phyloP scores from a whole-genome alignment of 1,284 basidiomycete genomes.

The Ustilago sp. region DNA sequence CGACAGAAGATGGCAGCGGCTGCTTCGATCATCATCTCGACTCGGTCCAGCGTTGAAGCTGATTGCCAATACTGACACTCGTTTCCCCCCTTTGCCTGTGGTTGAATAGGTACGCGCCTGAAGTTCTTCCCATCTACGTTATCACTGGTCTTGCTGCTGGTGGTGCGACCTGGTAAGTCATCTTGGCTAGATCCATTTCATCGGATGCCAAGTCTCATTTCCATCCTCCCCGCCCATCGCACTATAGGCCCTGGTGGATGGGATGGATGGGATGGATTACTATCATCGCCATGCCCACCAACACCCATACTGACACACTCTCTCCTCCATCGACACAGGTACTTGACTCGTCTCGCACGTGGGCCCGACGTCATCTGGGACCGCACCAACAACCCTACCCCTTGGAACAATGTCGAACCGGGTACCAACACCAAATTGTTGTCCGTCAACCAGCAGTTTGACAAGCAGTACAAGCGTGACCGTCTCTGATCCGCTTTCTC shows the following conservation, averaged over 20 bases:
- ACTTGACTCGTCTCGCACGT: constrained; percentile 60
- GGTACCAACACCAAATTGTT: constrained; percentile 66
- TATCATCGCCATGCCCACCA: too few relatives aligned
- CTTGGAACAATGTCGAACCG: constrained; percentile 65
- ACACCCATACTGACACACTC: too few relatives aligned
- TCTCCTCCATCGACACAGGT: constrained; percentile 26
- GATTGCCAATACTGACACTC: neutral
- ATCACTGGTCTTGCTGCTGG: constrained; percentile 62
- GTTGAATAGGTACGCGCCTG: constrained; percentile 47
- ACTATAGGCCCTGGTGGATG: too few relatives aligned
- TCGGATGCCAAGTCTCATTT: too few relatives aligned
- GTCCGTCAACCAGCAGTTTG: constrained; percentile 61
- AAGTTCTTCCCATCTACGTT: constrained; percentile 63
- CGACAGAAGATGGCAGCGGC: neutral
- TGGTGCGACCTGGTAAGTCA: constrained; percentile 63
- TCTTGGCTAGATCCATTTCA: neutral
- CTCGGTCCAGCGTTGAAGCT: too few relatives aligned
- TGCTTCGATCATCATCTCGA: too few relatives aligned
- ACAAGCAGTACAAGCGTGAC: constrained; percentile 65
- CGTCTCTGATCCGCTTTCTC: constrained; percentile 43
- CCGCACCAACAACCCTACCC: constrained; percentile 67
- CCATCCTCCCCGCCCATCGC: too few relatives aligned
- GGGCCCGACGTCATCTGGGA: constrained; percentile 68
- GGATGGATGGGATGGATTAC: too few relatives aligned
- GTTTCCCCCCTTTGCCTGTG: neutral